Percentiles rank a stretch among this genome's conserved stretches.
These are phyloP conservation scores for Cryphonectria carpinicola DNA, from an alignment of 2,329 filamentous ascomycete genomes.

Conservation along the genomic window DNA sequence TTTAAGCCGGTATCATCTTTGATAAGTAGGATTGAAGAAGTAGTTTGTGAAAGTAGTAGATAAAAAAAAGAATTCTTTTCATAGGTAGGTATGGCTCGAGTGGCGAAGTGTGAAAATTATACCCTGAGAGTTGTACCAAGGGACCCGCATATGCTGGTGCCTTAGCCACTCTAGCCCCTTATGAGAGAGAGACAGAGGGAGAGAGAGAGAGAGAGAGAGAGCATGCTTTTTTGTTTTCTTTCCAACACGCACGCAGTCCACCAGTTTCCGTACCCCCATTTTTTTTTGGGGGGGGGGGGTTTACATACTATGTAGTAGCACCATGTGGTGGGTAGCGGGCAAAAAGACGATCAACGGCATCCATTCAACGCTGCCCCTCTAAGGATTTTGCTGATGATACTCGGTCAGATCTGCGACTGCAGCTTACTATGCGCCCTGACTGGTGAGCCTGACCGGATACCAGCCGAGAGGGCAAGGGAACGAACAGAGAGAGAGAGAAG, in stretches of 20 bases:
- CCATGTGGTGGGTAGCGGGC: background rate
- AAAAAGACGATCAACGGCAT: conserved; percentile 4
- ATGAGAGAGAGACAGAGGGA: background rate
- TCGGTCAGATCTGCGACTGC: background rate
- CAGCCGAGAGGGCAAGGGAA: background rate
- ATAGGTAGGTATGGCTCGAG: no score
- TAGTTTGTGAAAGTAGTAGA: no score
- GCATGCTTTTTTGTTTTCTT: background rate
- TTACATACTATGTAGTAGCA: background rate
- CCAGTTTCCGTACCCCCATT: background rate
- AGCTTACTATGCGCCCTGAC: background rate
- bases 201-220: background rate
- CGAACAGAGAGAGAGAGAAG: no score
- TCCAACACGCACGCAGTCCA: conserved; percentile 5
- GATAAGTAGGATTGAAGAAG: no score
- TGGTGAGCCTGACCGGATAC: background rate
- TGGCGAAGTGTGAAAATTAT: no score
- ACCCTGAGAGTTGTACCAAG: no score
- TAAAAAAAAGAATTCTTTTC: no score
- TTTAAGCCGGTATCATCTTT: no score
- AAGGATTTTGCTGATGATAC: background rate
- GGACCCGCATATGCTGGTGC: conserved; percentile 15
- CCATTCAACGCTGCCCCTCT: background rate
- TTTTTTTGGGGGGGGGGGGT: background rate
- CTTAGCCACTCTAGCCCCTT: conserved; percentile 20